Percentiles rank a stretch among this genome's conserved stretches.
These are phyloP conservation scores for Neofusicoccum umdonicola DNA, from an alignment of 2,329 filamentous ascomycete species.

Conservation along the genomic window DNA sequence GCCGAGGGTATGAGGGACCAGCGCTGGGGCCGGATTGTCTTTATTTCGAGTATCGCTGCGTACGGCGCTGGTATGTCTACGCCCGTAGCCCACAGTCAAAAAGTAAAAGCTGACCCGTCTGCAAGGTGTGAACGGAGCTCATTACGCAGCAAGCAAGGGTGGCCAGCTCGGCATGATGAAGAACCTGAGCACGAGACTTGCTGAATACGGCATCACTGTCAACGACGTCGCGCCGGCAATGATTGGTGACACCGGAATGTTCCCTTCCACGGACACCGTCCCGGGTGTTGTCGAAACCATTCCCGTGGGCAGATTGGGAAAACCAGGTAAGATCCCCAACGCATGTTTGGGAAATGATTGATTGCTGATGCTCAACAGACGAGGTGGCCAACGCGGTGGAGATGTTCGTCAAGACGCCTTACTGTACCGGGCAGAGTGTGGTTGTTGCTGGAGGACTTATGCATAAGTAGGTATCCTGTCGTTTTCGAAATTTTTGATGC, in stretches of 20 bases:
- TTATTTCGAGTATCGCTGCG: slow-evolving; percentile 63
- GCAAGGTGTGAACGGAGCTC: slow-evolving; percentile 32
- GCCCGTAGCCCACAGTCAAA: not conserved
- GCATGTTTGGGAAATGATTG: not conserved
- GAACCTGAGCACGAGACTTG: slow-evolving; percentile 60
- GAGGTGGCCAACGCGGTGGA: slow-evolving; percentile 26
- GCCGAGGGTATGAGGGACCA: slow-evolving; percentile 60
- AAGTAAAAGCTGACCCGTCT: slow-evolving; percentile 59
- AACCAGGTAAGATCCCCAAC: slow-evolving; percentile 18
- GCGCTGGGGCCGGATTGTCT: slow-evolving; percentile 63
- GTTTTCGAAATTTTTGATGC: not conserved
- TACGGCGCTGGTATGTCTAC: slow-evolving; percentile 50
- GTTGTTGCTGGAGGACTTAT: slow-evolving; percentile 28
- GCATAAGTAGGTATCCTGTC: slow-evolving; percentile 21
- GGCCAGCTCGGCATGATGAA: slow-evolving; percentile 65
- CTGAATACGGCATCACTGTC: slow-evolving; percentile 61
- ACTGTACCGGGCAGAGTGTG: slow-evolving; percentile 28
- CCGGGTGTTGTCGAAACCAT: slow-evolving; percentile 25
- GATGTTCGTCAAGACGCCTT: slow-evolving; percentile 28
- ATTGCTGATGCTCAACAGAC: not conserved
- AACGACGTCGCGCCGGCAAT: slow-evolving; percentile 69
- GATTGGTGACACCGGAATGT: slow-evolving; percentile 53
- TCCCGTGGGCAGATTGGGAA: slow-evolving; percentile 25
- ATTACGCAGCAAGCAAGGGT: slow-evolving; percentile 61
- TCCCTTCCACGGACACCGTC: slow-evolving; percentile 23